phyloP scores from a whole-genome alignment of 495 filamentous ascomycete genomes.

The Aspergillus diversus region DNA sequence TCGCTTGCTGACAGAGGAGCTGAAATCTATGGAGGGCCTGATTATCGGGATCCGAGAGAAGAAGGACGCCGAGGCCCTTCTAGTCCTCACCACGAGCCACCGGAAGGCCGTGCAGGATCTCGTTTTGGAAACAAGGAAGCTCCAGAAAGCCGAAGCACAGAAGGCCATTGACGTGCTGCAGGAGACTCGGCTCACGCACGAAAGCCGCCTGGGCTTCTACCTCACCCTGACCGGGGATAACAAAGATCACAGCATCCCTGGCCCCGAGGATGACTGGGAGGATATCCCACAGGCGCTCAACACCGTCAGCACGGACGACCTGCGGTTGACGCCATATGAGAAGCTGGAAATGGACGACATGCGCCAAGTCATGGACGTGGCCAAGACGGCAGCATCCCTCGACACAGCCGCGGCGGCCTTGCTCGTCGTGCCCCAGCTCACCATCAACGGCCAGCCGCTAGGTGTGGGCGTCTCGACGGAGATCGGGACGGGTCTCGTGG shows the following conservation, averaged over 20 bases:
- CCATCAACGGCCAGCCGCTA: constrained; percentile 4
- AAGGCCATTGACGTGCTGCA: constrained; percentile 20
- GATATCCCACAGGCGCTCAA: constrained; percentile 22
- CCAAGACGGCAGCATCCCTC: neutral
- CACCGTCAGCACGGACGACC: constrained; percentile 2
- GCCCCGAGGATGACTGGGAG: neutral
- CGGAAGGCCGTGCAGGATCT: neutral
- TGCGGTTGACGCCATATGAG: constrained; percentile 13
- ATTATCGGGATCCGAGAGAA: constrained; percentile 28
- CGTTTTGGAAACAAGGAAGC: too few relatives aligned
- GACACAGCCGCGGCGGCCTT: constrained; percentile 2
- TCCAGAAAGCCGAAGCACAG: constrained; percentile 17
- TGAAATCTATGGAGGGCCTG: constrained; percentile 23
- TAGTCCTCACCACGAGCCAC: neutral
- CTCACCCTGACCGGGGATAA: constrained; percentile 16
- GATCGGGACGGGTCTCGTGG: neutral
- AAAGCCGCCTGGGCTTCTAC: constrained; percentile 17
- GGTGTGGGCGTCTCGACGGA: constrained; percentile 13
- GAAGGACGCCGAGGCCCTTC: constrained; percentile 27
- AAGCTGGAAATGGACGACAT: constrained; percentile 3
- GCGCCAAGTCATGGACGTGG: neutral
- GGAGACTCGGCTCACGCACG: constrained; percentile 18
- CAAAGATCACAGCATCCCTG: constrained; percentile 2
- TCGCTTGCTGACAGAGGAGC: constrained; percentile 33
- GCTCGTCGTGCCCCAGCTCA: constrained; percentile 1